Base-by-base conservation (phyloP, 495 filamentous ascomycete genomes). In the Gamarada debralockiae region DNA sequence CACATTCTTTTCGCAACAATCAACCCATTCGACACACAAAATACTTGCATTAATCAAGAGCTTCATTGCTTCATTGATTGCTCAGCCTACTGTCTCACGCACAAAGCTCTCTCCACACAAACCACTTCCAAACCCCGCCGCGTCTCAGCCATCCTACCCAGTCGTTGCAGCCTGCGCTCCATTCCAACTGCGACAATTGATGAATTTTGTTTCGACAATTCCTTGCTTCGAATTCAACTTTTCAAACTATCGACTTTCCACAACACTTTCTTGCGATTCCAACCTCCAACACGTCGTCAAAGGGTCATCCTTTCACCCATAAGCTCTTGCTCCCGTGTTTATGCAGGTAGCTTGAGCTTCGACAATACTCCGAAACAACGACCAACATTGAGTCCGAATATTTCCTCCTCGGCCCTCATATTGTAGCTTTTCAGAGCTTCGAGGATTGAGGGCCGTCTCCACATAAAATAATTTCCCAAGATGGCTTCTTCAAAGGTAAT, bases 381-480 rank as follows among this genome's bases (percentile, higher is more conserved):
- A 37, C 36, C 53, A 46, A 51, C 43, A 53, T 53, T 61, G 27
- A 22, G 0, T 27, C 23, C 18, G 12, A 39, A 21, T 24, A 37
- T 29, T 56, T 47, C 49, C 44, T n/a, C n/a, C 49, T 62, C 60
- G 60, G 60, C 60, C 60, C 60, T 62, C 60, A 62, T 62, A 62
- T 62, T 62, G 56, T 62, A 56, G 60, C 60, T 59, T 62, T 15
- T 43, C 42, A 50, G 56, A 59, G 60, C 60, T 62, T 58, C 56
- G 60, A 62, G 60, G 60, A 62, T 62, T 62, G 60, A 54, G 60
- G 60, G 60, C 60, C 60, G 60, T 57, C 52, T 56, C 50, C 12
- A 7, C 21, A 31, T 15, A 33, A 50, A 21, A 13, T 46, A 24
- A n/a, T 40, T 43, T 36, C 2, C 7, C 47, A 56, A 31, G 6